phyloP scores from a whole-genome alignment of 179 eudicot genomes.

The Silene vulgaris region DNA sequence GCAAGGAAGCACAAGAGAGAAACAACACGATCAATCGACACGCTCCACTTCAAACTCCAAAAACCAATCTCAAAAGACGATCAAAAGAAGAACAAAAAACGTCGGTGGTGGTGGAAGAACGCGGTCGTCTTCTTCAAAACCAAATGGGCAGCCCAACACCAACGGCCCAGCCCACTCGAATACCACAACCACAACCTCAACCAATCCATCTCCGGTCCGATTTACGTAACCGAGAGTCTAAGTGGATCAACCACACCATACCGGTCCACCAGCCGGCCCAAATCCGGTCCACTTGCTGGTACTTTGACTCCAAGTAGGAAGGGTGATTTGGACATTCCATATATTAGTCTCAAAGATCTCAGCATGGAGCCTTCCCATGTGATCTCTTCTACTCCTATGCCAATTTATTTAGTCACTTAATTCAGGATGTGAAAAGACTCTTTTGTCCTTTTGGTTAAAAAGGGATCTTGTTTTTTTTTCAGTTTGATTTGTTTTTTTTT shows the following conservation, averaged over 20 bases:
- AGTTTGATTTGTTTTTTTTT: neutral
- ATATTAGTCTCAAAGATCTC: constrained; percentile 60
- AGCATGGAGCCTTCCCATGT: constrained; percentile 46
- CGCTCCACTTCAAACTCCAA: constrained; percentile 71
- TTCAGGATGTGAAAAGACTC: neutral
- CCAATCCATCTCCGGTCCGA: constrained; percentile 56
- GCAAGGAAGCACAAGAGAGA: constrained; percentile 59
- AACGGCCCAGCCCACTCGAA: constrained; percentile 26
- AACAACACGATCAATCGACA: constrained; percentile 38
- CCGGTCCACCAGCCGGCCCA: constrained; percentile 41
- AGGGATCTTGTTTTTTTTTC: neutral
- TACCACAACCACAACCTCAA: constrained; percentile 19
- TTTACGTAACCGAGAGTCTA: constrained; percentile 54
- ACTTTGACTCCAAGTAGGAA: constrained; percentile 32
- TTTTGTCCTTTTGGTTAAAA: constrained; percentile 15
- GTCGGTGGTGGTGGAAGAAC: constrained; percentile 39
- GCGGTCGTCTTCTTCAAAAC: constrained; percentile 29
- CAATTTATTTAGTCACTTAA: constrained; percentile 68
- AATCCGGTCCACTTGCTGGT: constrained; percentile 47
- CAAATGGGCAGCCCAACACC: constrained; percentile 32
- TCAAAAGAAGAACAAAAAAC: constrained; percentile 30
- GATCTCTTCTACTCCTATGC: constrained; percentile 47
- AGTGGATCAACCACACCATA: constrained; percentile 50
- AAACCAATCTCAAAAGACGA: constrained; percentile 69
- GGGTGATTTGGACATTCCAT: constrained; percentile 54